phyloP scores from a whole-genome alignment of 2,329 filamentous ascomycete species.

The Diaporthe batatas region DNA sequence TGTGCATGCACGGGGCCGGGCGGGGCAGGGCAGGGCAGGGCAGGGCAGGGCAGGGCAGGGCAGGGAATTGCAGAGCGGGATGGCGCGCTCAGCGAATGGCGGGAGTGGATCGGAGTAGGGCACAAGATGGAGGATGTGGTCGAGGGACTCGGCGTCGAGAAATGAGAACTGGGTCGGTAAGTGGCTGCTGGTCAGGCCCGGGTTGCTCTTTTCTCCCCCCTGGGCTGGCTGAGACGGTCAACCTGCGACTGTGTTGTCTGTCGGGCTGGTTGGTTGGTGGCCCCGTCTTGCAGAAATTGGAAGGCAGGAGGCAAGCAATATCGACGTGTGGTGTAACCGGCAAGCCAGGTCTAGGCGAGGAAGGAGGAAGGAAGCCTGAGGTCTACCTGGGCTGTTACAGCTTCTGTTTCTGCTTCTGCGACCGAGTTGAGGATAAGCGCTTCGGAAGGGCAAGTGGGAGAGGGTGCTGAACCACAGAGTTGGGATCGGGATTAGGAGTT shows the following conservation, averaged over 20 bases:
- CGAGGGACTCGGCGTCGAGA: conserved; percentile 26
- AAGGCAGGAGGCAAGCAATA: conserved; percentile 26
- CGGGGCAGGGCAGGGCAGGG: not conserved
- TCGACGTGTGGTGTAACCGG: not conserved
- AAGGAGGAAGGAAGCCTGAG: conserved; percentile 18
- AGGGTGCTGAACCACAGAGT: conserved; percentile 16
- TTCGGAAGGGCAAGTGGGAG: conserved; percentile 8
- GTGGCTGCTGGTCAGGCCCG: not conserved
- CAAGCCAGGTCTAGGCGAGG: conserved; percentile 9
- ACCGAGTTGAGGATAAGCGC: conserved; percentile 21
- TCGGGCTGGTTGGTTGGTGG: conserved; percentile 5
- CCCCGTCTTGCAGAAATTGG: conserved; percentile 19
- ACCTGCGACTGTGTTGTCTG: conserved; percentile 13
- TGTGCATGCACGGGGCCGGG: conserved; percentile 12
- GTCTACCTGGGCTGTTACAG: conserved; percentile 23
- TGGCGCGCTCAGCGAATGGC: conserved; percentile 13
- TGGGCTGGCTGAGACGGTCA: conserved; percentile 15
- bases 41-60: conserved; percentile 2
- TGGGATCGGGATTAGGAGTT: conserved; percentile 30
- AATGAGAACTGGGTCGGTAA: conserved; percentile 19
- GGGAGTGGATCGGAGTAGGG: conserved; percentile 22
- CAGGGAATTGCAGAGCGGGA: not conserved
- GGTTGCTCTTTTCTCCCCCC: not conserved
- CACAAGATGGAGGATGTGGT: conserved; percentile 27
- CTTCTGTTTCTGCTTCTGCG: conserved; percentile 29